A percentile compares a stretch with the other conserved stretches of the same genome.
Conservation (phyloP, 2,329 filamentous ascomycete genomes). For the Pseudocercospora pini-densiflorae region DNA sequence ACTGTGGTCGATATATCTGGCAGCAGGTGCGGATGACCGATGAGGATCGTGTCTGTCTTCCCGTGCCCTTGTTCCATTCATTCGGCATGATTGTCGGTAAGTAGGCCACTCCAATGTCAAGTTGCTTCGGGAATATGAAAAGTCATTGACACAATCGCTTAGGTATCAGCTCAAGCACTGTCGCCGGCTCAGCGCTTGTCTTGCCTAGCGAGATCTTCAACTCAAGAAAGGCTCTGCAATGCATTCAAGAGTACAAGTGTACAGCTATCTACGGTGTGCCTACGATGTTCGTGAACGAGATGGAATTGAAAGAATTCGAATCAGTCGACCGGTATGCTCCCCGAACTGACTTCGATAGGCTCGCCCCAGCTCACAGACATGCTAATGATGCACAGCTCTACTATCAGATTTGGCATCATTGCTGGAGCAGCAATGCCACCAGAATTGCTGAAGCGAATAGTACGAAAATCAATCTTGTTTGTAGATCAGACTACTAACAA, state of each 20-base stretch:
- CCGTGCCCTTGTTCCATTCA: constrained; percentile 83
- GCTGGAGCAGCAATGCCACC: constrained; percentile 77
- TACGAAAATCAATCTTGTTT: background rate
- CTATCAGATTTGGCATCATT: constrained; percentile 58
- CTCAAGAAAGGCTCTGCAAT: constrained; percentile 29
- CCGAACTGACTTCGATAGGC: background rate
- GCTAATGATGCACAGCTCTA: constrained; percentile 19
- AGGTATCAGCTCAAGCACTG: constrained; percentile 32
- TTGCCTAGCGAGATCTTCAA: constrained; percentile 74
- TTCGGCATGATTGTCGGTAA: constrained; percentile 70
- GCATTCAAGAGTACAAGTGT: constrained; percentile 54
- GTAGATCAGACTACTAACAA: background rate
- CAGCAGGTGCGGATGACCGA: constrained; percentile 41
- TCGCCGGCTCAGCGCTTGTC: constrained; percentile 69
- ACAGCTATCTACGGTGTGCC: constrained; percentile 82
- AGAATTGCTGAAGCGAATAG: constrained; percentile 74
- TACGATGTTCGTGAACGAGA: constrained; percentile 75
- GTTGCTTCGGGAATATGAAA: constrained; percentile 47
- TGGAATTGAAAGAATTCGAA: constrained; percentile 34
- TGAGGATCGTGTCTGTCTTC: constrained; percentile 75
- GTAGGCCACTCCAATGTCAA: constrained; percentile 62
- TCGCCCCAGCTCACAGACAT: background rate
- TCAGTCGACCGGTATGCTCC: constrained; percentile 21
- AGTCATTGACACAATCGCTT: background rate
- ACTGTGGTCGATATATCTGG: constrained; percentile 36